Percentiles rank a stretch among this genome's conserved stretches.
Conservation (phyloP, 23 red algal genomes). For the Pyropia yezoensis region DNA sequence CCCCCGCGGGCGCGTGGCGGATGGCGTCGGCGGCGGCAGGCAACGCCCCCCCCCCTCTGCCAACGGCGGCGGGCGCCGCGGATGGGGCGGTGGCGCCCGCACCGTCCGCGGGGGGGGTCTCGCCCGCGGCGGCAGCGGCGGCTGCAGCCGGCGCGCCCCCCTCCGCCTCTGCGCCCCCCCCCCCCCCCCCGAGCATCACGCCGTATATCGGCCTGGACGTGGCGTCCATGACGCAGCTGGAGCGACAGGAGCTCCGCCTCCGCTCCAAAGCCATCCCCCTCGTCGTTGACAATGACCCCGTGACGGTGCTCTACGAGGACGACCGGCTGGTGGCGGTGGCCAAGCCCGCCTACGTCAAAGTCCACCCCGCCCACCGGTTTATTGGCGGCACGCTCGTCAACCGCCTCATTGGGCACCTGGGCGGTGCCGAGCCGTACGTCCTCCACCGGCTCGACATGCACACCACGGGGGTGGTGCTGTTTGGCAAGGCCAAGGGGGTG, state of each 20-base stretch:
- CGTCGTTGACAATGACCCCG: constrained; percentile 42
- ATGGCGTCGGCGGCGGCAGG: no score
- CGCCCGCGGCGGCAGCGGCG: no score
- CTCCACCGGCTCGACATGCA: neutral
- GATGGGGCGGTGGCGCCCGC: no score
- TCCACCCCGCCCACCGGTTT: constrained; percentile 72
- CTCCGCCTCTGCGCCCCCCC: no score
- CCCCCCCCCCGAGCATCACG: no score
- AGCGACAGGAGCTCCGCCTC: constrained; percentile 32
- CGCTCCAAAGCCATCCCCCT: constrained; percentile 59
- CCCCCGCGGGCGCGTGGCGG: no score
- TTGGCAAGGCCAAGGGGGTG: constrained; percentile 42
- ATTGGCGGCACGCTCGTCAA: constrained; percentile 46
- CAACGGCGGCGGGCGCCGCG: no score
- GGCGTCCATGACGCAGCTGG: constrained; percentile 14
- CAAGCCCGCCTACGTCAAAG: constrained; percentile 58
- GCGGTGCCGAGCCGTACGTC: no score
- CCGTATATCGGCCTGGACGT: constrained; percentile 14
- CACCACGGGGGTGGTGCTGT: constrained; percentile 2
- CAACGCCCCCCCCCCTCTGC: no score
- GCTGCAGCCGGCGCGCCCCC: no score
- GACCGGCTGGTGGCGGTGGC: constrained; percentile 41
- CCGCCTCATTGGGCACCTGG: constrained; percentile 38
- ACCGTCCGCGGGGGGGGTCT: no score
- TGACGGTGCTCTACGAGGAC: constrained; percentile 65